Evolutionary conservation across 495 filamentous ascomycete species (phyloP).

Genomic region (Talaromyces liani): DNA sequence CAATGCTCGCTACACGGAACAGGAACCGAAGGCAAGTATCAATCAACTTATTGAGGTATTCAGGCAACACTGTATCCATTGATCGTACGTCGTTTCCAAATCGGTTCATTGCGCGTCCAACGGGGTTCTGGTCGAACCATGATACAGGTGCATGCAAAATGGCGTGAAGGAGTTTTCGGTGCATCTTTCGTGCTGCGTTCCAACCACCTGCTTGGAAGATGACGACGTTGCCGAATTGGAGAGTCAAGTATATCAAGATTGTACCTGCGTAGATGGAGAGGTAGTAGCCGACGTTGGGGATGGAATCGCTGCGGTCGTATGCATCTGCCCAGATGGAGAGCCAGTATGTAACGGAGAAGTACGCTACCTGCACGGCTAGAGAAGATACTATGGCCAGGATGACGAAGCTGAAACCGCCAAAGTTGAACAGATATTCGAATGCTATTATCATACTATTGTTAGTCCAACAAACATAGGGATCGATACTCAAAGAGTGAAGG

Average conservation of each 20-base stretch:
- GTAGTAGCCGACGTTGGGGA: conserved; percentile 15
- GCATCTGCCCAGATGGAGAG: conserved; percentile 21
- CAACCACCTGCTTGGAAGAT: conserved; percentile 25
- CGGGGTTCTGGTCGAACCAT: conserved; percentile 85
- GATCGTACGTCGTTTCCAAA: conserved; percentile 57
- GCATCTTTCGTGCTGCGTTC: conserved; percentile 44
- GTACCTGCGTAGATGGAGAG: conserved; percentile 16
- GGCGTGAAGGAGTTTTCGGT: conserved; percentile 60
- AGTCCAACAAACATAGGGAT: background rate
- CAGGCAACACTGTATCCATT: conserved; percentile 50
- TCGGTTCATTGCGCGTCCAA: conserved; percentile 85
- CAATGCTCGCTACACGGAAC: conserved; percentile 37
- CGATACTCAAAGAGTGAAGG: background rate
- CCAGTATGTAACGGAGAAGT: conserved; percentile 22
- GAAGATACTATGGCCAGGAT: conserved; percentile 14
- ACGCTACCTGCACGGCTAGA: conserved; percentile 17
- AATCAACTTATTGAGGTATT: conserved; percentile 31
- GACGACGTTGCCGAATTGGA: conserved; percentile 18
- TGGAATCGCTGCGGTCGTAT: conserved; percentile 13
- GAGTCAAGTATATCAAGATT: conserved; percentile 14
- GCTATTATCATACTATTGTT: background rate
- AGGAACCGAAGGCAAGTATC: conserved; percentile 30
- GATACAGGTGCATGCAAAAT: conserved; percentile 73
- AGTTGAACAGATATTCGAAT: conserved; percentile 18
- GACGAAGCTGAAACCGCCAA: conserved; percentile 16